A percentile compares a stretch with the other conserved stretches of the same genome.
Evolutionary conservation across 495 filamentous ascomycete species (phyloP).

Genomic region (Aspergillus sclerotiicarbonarius): DNA sequence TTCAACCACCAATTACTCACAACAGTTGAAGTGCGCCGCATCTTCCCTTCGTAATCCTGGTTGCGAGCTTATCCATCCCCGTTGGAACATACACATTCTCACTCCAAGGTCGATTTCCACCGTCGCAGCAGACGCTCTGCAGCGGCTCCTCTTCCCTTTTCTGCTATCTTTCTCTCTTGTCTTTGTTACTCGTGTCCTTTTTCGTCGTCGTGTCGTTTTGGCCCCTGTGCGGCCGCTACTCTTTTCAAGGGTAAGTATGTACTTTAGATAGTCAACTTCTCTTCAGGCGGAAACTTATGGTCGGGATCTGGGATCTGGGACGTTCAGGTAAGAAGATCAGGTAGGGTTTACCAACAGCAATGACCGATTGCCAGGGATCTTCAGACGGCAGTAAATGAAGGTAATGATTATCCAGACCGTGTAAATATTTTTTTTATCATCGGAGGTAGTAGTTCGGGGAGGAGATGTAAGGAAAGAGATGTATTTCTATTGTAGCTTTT

Average conservation of each 20-base stretch:
- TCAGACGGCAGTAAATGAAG: slow-evolving; percentile 30
- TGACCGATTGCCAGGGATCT: slow-evolving; percentile 33
- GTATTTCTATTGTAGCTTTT: slow-evolving; percentile 8
- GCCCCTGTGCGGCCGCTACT: slow-evolving; percentile 21
- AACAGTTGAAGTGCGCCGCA: slow-evolving; percentile 14
- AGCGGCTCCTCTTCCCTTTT: slow-evolving; percentile 5
- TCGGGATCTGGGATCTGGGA: slow-evolving; percentile 25
- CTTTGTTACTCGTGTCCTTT: slow-evolving; percentile 21
- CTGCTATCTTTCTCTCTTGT: slow-evolving; percentile 19
- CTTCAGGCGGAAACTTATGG: slow-evolving; percentile 18
- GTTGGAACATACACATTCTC: neutral
- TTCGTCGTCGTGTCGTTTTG: slow-evolving; percentile 22
- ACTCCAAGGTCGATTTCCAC: slow-evolving; percentile 7
- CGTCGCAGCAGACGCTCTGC: slow-evolving; percentile 9
- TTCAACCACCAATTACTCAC: slow-evolving; percentile 17
- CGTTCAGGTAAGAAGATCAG: slow-evolving; percentile 67
- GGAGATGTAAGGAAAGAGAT: neutral
- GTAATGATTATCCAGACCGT: slow-evolving; percentile 18
- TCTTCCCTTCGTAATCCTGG: slow-evolving; percentile 6
- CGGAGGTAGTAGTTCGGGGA: no score
- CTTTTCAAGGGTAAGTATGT: slow-evolving; percentile 49
- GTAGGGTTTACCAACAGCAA: slow-evolving; percentile 52
- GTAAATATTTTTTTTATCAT: neutral
- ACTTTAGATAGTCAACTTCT: slow-evolving; percentile 39
- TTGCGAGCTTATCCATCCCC: slow-evolving; percentile 9